Evolutionary conservation across 345 rosid genomes (phyloP), one percentile per base, ranked within the genome.

Genomic region (Carallia pectinifolia): DNA sequence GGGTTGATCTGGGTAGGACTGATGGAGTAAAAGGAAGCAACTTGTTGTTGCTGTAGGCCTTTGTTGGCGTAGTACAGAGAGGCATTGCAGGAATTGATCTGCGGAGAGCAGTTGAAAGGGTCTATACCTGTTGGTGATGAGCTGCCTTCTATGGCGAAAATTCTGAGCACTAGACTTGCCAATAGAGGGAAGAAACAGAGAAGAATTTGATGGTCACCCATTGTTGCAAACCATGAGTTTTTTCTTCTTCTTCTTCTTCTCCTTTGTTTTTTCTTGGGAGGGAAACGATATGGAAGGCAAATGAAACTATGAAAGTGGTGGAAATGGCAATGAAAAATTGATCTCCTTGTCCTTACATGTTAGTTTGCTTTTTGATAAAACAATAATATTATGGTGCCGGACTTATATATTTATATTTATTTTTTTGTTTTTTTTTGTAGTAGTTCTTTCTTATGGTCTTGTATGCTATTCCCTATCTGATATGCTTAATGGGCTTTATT

Each of bases 21-120:
- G 38, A 81, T 85, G 0, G 80, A 76, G 81, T 89, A 86, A 63
- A n/a, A 66, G 1, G 73, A 53, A 6, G 87, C 85, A 15, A 86
- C 56, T 38, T 76, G 60, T 18, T 83, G 74, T 29, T 27, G 47
- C 15, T 39, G 47, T 9, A 69, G 58, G 48, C 69, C 79, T 0
- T 53, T 16, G 71, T 75, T 77, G 69, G 50, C 65, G 77, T 83
- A 80, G 70, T 86, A 89, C 12, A 89, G 76, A 1, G 67, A 77
- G 59, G 88, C 84, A 34, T 68, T 69, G 33, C 88, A 84, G 13
- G 65, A 36, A 2, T 31, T 44, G 64, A 68, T 55, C 44, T 40
- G 36, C 19, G 65, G 16, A 15, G 61, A 55, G 82, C 88, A 84
- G 54, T 61, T 38, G 19, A 82, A 66, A 61, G 80, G 65, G 71